These are phyloP conservation scores for Dalbergia cochinchinensis DNA, from an alignment of 306 rosid genomes.

Conservation along the genomic window DNA sequence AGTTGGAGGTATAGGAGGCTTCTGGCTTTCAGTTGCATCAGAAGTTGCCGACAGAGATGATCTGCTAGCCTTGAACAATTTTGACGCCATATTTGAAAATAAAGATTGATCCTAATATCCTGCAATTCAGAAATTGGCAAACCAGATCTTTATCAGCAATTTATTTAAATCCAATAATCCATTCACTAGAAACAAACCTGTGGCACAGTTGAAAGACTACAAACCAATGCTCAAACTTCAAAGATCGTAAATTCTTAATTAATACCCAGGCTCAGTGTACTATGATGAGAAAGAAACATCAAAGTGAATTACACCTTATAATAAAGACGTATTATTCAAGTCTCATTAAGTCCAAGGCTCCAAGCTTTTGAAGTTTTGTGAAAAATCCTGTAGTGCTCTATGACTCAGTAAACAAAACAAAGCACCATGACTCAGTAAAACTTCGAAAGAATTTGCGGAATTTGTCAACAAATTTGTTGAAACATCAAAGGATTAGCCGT, in stretches of 20 bases:
- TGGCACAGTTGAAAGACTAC: conserved; percentile 8
- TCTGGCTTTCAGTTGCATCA: conserved; percentile 65
- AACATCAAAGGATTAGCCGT: background rate
- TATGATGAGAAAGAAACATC: background rate
- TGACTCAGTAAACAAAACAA: background rate
- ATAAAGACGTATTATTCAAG: conserved; percentile 27
- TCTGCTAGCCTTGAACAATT: conserved; percentile 64
- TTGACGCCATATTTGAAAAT: conserved; percentile 70
- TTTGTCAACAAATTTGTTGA: background rate
- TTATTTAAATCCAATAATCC: conserved; percentile 26
- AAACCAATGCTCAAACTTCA: conserved; percentile 4
- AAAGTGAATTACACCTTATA: conserved; percentile 13
- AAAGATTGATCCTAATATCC: conserved; percentile 40
- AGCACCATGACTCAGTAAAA: conserved; percentile 26
- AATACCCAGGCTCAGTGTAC: background rate
- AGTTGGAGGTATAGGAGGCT: conserved; percentile 83
- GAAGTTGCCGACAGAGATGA: conserved; percentile 68
- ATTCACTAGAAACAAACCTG: background rate
- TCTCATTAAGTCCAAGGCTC: background rate
- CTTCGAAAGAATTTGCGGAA: background rate
- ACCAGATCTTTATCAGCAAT: conserved; percentile 44
- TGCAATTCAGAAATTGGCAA: conserved; percentile 45
- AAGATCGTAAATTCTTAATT: background rate
- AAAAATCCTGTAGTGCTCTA: conserved; percentile 6
- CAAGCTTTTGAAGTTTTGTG: conserved; percentile 19